Percentiles rank a stretch among this genome's conserved stretches.
Evolutionary conservation across 75 land plant genomes (phyloP).

Genomic region (Picea sitchensis): DNA sequence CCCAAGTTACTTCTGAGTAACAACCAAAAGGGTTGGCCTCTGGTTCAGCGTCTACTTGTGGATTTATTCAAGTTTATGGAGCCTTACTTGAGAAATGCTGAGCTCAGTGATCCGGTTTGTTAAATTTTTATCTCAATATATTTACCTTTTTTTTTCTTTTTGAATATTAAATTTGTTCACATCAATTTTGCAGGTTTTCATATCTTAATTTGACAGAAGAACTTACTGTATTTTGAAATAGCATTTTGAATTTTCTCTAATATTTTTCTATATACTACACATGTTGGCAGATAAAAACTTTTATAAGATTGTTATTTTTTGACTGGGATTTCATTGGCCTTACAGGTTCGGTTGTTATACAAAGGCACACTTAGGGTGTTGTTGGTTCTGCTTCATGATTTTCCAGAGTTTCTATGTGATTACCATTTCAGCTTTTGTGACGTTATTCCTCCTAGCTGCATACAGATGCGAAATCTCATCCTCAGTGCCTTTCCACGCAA

Average conservation of each 20-base stretch:
- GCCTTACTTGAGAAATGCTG: conserved; percentile 91
- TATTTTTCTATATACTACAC: neutral
- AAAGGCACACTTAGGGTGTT: conserved; percentile 91
- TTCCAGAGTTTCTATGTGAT: conserved; percentile 96
- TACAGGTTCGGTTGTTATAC: conserved; percentile 86
- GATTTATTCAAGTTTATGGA: conserved; percentile 96
- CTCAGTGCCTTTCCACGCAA: conserved; percentile 99
- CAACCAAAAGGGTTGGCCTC: conserved; percentile 92
- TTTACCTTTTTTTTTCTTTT: neutral
- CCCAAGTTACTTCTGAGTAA: conserved; percentile 80
- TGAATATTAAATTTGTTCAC: neutral
- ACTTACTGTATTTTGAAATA: neutral
- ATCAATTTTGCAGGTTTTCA: neutral
- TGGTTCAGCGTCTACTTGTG: conserved; percentile 77
- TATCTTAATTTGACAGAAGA: neutral
- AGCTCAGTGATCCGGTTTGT: conserved; percentile 80
- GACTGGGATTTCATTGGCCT: neutral
- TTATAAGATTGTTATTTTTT: neutral
- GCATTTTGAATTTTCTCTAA: neutral
- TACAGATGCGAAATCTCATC: conserved; percentile 95
- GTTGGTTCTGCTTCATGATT: conserved; percentile 91
- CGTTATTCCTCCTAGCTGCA: conserved; percentile 96
- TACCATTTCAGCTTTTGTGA: conserved; percentile 99
- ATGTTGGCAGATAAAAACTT: neutral
- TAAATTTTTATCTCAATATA: neutral